Conservation (phyloP, 768 basidiomycete species). For the Lentinula lateritia region DNA sequence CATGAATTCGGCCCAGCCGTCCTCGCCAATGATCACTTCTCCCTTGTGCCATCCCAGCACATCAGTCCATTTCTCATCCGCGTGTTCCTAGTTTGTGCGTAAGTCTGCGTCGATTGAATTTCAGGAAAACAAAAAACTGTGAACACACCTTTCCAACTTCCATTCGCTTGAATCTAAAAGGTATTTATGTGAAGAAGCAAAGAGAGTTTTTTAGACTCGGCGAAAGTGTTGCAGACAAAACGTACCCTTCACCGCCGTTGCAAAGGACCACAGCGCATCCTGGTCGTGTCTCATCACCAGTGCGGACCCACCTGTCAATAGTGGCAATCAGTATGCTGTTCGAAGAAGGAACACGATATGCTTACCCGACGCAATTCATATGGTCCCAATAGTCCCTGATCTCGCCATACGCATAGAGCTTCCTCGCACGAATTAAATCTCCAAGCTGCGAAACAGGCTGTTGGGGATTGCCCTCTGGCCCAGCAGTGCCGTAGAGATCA, state of each 20-base stretch:
- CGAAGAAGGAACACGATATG: background rate
- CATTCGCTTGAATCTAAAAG: slow-evolving; percentile 30
- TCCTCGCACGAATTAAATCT: slow-evolving; percentile 27
- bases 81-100: slow-evolving; percentile 4
- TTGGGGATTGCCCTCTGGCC: slow-evolving; percentile 22
- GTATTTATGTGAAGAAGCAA: background rate
- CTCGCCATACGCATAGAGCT: slow-evolving; percentile 42
- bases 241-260: slow-evolving; percentile 27
- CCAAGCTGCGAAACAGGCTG: slow-evolving; percentile 24
- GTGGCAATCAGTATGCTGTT: background rate
- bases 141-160: slow-evolving; percentile 25
- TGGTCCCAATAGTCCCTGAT: slow-evolving; percentile 40
- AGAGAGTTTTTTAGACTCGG: background rate
- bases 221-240: background rate
- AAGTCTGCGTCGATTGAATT: too few relatives aligned
- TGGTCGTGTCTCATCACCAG: slow-evolving; percentile 32
- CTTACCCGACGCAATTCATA: slow-evolving; percentile 40
- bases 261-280: slow-evolving; percentile 47
- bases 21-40: slow-evolving; percentile 22
- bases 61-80: slow-evolving; percentile 22
- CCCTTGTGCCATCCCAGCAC: slow-evolving; percentile 22
- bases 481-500: slow-evolving; percentile 46
- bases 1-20: slow-evolving; percentile 34
- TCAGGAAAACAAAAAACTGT: too few relatives aligned
- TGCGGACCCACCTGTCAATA: slow-evolving; percentile 35